phyloP scores from a whole-genome alignment of 75 land plant species.

The Picea glauca region DNA sequence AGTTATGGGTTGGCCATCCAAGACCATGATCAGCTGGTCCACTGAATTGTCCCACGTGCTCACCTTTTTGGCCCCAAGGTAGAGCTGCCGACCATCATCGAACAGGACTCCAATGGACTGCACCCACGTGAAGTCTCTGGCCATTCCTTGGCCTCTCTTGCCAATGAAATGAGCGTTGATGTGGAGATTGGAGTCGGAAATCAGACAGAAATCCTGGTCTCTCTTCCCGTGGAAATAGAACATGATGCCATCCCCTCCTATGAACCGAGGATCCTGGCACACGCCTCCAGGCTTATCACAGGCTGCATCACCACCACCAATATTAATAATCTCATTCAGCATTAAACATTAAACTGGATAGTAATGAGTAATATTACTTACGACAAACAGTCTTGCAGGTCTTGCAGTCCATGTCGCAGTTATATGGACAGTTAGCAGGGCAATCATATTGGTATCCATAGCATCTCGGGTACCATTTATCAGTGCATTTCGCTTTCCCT shows the following conservation, averaged over 20 bases:
- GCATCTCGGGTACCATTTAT: neutral
- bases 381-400: conserved; percentile 5
- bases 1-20: conserved; percentile 16
- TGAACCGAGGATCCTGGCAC: conserved; percentile 34
- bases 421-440: neutral
- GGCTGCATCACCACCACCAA: neutral
- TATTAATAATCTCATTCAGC: neutral
- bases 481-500: neutral
- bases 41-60: conserved; percentile 18
- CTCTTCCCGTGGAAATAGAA: conserved; percentile 35
- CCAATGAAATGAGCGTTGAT: conserved; percentile 36
- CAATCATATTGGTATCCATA: neutral
- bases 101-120: conserved; percentile 18
- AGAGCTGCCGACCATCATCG: conserved; percentile 11
- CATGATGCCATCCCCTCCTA: conserved; percentile 26
- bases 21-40: conserved; percentile 20
- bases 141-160: conserved; percentile 18
- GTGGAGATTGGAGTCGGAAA: conserved; percentile 20
- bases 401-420: conserved; percentile 1
- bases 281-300: conserved; percentile 20
- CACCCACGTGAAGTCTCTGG: conserved; percentile 31
- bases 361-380: neutral
- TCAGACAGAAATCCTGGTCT: conserved; percentile 24
- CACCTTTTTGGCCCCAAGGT: conserved; percentile 19
- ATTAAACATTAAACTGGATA: neutral